Percentiles rank a stretch among this genome's conserved stretches.
phyloP scores from a whole-genome alignment of 805 yeast genomes.

The Komagataella pastoris region DNA sequence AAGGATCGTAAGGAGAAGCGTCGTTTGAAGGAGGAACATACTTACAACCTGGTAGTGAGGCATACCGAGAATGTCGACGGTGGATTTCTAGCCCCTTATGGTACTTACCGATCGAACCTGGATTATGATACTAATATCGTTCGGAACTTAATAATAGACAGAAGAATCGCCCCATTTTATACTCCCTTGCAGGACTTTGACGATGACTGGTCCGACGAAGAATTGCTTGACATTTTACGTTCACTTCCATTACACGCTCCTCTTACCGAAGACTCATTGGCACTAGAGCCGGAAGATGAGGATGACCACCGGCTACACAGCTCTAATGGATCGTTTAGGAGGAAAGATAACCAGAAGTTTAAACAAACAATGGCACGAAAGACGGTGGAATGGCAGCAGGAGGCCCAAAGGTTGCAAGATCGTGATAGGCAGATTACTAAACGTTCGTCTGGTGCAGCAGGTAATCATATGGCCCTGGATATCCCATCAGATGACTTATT shows the following conservation, averaged over 20 bases:
- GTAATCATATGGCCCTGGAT: slow-evolving; percentile 14
- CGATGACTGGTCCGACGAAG: slow-evolving; percentile 56
- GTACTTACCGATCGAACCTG: slow-evolving; percentile 65
- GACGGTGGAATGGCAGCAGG: slow-evolving; percentile 21
- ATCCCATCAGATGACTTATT: slow-evolving; percentile 32
- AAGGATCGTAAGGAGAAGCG: slow-evolving; percentile 15
- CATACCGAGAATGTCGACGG: slow-evolving; percentile 78
- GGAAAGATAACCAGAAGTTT: slow-evolving; percentile 34
- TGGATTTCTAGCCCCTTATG: slow-evolving; percentile 85
- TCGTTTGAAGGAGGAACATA: slow-evolving; percentile 43
- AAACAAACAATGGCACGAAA: slow-evolving; percentile 25
- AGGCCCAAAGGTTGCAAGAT: slow-evolving; percentile 17
- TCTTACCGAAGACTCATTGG: slow-evolving; percentile 27
- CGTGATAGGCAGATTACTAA: slow-evolving; percentile 15
- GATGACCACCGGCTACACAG: slow-evolving; percentile 45
- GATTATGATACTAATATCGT: slow-evolving; percentile 70
- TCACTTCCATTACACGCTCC: slow-evolving; percentile 45
- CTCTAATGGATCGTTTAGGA: slow-evolving; percentile 27
- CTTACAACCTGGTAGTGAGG: slow-evolving; percentile 41
- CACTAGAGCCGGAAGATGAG: slow-evolving; percentile 47
- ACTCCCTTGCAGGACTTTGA: slow-evolving; percentile 79
- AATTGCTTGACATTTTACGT: slow-evolving; percentile 38
- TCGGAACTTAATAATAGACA: slow-evolving; percentile 48
- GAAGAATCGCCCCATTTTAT: slow-evolving; percentile 81
- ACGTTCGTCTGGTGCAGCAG: slow-evolving; percentile 4